A percentile compares a stretch with the other conserved stretches of the same genome.
phyloP scores from a whole-genome alignment of 2,329 filamentous ascomycete genomes.

The Chrysosporium queenslandicum region DNA sequence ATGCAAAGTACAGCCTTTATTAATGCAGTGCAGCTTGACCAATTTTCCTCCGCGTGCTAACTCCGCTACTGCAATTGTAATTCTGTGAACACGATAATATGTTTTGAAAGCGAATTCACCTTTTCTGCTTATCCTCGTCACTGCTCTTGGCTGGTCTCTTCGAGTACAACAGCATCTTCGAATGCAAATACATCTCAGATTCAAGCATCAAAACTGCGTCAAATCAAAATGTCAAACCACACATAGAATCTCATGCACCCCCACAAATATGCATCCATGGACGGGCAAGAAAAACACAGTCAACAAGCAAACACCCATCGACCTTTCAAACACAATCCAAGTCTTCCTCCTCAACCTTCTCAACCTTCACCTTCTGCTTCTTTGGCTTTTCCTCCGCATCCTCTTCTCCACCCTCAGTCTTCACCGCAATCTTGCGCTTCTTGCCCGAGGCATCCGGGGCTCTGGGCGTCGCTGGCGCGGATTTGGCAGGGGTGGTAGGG shows the following conservation, averaged over 20 bases:
- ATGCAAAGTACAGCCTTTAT: neutral
- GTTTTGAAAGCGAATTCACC: too few relatives aligned
- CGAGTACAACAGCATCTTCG: too few relatives aligned
- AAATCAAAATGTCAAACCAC: too few relatives aligned
- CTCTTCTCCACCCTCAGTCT: neutral
- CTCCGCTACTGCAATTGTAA: neutral
- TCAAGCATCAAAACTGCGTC: too few relatives aligned
- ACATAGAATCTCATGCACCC: too few relatives aligned
- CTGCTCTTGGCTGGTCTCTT: too few relatives aligned
- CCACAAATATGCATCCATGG: too few relatives aligned
- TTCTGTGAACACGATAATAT: too few relatives aligned
- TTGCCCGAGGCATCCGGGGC: neutral
- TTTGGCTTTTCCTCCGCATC: neutral
- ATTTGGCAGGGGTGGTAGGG: conserved; percentile 5
- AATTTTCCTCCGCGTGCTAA: neutral
- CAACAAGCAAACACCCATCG: neutral
- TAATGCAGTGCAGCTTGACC: neutral
- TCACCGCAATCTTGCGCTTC: neutral
- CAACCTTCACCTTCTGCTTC: neutral
- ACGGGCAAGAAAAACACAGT: too few relatives aligned
- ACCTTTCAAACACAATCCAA: neutral
- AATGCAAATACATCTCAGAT: too few relatives aligned
- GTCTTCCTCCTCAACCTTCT: neutral
- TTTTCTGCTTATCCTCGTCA: too few relatives aligned
- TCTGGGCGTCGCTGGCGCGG: neutral